Base-by-base conservation (phyloP, 164 flowering plant species). In the Sextonia rubra region DNA sequence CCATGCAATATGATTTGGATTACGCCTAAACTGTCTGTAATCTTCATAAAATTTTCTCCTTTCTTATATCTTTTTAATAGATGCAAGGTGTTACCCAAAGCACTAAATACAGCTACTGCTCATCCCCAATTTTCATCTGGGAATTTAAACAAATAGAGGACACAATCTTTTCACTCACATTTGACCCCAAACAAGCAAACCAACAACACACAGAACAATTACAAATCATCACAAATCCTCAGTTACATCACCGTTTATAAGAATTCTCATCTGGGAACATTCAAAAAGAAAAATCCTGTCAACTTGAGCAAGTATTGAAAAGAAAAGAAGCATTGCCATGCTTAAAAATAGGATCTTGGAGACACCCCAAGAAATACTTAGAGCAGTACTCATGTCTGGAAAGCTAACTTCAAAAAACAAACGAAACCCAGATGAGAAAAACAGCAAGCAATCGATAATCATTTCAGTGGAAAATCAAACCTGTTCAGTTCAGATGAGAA, bases 61-160 rank as follows among this genome's bases (percentile, higher is more conserved):
- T 30, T 4, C 6, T 4, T 30, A 4, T 30, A 4, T 30, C 7
- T 30, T 30, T 30, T 30, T 5, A n/a, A n/a, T n/a, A n/a, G n/a
- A n/a, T n/a, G n/a, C n/a, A n/a, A n/a, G n/a, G n/a, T n/a, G n/a
- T n/a, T n/a, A n/a, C n/a, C n/a, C 37, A 4, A 30, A 30, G 4
- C 5, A 30, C 37, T 30, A 30, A 30, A 30, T 30, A 4, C 4
- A 30, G 37, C 37, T 5, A 4, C 5, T 4, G 37, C 37, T 69
- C 30, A 55, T 69, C 47, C 47, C 44, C 71, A 69, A 29, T 61
- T 61, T 61, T 61, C 27, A 22, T 61, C 24, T 61, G 30, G 64
- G 64, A 61, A 17, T 25, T 12, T 61, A 29, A 24, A 25, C 27
- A 61, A 61, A 25, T 61, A 25, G 26, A 61, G 24, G 25, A 18